Base-by-base conservation (phyloP, 169 alveolate genomes). In the Plasmodium vivax region DNA sequence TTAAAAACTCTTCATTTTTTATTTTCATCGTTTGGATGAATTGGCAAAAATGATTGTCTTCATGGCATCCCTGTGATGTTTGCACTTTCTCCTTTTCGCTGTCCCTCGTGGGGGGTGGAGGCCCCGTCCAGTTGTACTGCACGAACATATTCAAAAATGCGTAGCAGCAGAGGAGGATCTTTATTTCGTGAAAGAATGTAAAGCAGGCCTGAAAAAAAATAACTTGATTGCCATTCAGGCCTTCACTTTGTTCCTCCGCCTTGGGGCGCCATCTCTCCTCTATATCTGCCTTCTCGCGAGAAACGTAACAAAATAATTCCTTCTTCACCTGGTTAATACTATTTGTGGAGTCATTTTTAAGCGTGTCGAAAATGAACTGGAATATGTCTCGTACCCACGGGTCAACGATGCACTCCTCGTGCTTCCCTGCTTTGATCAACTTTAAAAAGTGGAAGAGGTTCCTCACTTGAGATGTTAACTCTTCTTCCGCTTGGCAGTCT, bases 81-180 rank as follows among this genome's bases (percentile, higher is more conserved):
- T 84, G 43, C 47, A 41, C 12, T 62, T 9, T 84, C 41, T 32
- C 12, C 41, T 30, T 51, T 82, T 71, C 75, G 56, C n/a, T 72
- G 43, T 92, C 30, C 51, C 6, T 47, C 9, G 19, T 72, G 32
- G 83, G 38, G 30, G 92, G 83, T 45, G 95, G 95, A 51, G 62
- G 62, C 0, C 95, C 95, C 5, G 95, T 92, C 92, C 95, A 92
- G n/a, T 92, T 92, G 32, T 83, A 68, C 54, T 92, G 95, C 56
- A 82, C 73, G 83, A 92, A 92, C 36, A 92, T 56, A 74, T 92
- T 92, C 79, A 92, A 82, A 36, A 92, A 82, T 71, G 83, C 72
- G 62, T n/a, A 82, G 19, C 84, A 36, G 58, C 95, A 92, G 45
- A 92, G 84, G 23, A 92, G 79, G 72, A 92, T 71, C 45, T 92